Evolutionary conservation across 768 basidiomycete genomes (phyloP).

Genomic region (Russula abietina): DNA sequence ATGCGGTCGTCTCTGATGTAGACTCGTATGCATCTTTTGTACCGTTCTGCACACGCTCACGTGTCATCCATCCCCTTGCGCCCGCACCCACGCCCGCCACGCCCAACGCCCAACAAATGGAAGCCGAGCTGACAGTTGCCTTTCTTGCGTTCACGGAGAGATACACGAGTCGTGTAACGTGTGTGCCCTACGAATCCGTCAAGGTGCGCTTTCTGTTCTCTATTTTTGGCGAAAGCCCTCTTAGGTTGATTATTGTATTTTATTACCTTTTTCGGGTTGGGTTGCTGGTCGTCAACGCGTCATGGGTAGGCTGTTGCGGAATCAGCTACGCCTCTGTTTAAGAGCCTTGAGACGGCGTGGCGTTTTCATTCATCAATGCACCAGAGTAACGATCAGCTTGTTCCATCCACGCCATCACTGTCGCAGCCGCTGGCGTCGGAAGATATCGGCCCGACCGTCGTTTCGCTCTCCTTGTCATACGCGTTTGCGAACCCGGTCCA

Average conservation of each 20-base stretch:
- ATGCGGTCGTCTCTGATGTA: slow-evolving; percentile 82
- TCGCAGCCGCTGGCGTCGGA: slow-evolving; percentile 3
- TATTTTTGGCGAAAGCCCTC: neutral
- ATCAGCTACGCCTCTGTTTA: slow-evolving; percentile 68
- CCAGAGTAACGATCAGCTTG: slow-evolving; percentile 16
- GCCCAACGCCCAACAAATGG: slow-evolving; percentile 41
- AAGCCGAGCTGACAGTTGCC: slow-evolving; percentile 83
- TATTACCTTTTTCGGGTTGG: neutral
- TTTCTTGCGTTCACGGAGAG: slow-evolving; percentile 84
- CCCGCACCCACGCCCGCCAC: slow-evolving; percentile 24
- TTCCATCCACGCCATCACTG: slow-evolving; percentile 7
- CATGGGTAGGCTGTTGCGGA: slow-evolving; percentile 59
- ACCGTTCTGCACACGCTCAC: slow-evolving; percentile 79
- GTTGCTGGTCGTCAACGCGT: neutral
- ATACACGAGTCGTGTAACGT: slow-evolving; percentile 81
- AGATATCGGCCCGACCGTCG: slow-evolving; percentile 55
- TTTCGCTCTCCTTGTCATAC: slow-evolving; percentile 80
- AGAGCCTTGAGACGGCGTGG: slow-evolving; percentile 66
- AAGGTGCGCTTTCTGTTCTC: slow-evolving; percentile 45
- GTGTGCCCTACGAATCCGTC: slow-evolving; percentile 71
- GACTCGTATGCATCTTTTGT: slow-evolving; percentile 80
- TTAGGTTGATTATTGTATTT: neutral
- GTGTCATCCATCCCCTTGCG: slow-evolving; percentile 43
- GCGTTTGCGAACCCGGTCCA: slow-evolving; percentile 85
- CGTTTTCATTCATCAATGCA: slow-evolving; percentile 42